A percentile compares a stretch with the other conserved stretches of the same genome.
phyloP scores from a whole-genome alignment of 2,329 filamentous ascomycete genomes.

The Fusarium continuum region DNA sequence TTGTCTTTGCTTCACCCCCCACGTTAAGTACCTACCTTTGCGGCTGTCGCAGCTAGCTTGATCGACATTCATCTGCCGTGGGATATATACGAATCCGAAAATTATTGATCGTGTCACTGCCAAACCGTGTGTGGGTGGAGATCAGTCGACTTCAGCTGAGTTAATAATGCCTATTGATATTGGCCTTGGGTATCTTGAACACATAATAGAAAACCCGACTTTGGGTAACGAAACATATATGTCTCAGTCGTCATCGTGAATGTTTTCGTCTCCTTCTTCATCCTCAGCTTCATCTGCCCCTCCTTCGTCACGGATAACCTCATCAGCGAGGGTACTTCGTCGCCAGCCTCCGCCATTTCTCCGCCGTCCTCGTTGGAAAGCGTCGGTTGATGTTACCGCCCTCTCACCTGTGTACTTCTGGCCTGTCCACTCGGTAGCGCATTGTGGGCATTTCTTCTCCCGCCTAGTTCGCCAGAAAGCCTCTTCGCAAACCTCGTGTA shows the following conservation, averaged over 20 bases:
- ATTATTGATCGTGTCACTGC: conserved; percentile 4
- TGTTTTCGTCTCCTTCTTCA: conserved; percentile 31
- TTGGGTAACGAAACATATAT: neutral
- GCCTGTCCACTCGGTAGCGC: conserved; percentile 60
- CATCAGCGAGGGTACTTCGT: conserved; percentile 49
- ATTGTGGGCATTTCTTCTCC: conserved; percentile 71
- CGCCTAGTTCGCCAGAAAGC: conserved; percentile 76
- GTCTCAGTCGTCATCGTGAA: conserved; percentile 26
- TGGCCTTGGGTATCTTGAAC: conserved; percentile 38
- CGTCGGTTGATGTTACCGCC: conserved; percentile 63
- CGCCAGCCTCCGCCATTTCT: conserved; percentile 45
- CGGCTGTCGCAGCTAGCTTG: conserved; percentile 18
- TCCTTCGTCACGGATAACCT: conserved; percentile 46
- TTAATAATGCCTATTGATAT: conserved; percentile 14
- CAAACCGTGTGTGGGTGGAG: neutral
- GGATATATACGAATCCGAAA: conserved; percentile 26
- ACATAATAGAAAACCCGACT: conserved; percentile 5
- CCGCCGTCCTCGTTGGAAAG: conserved; percentile 56
- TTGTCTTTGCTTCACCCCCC: conserved; percentile 18
- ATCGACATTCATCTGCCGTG: conserved; percentile 34
- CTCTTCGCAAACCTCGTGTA: conserved; percentile 81
- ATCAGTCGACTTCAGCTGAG: conserved; percentile 11
- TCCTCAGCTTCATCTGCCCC: conserved; percentile 40
- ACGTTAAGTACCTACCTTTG: conserved; percentile 5
- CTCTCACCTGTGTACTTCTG: conserved; percentile 64